Evolutionary conservation across 345 rosid species (phyloP), one percentile per base, ranked within the genome.

Genomic region (Trapa incisa): DNA sequence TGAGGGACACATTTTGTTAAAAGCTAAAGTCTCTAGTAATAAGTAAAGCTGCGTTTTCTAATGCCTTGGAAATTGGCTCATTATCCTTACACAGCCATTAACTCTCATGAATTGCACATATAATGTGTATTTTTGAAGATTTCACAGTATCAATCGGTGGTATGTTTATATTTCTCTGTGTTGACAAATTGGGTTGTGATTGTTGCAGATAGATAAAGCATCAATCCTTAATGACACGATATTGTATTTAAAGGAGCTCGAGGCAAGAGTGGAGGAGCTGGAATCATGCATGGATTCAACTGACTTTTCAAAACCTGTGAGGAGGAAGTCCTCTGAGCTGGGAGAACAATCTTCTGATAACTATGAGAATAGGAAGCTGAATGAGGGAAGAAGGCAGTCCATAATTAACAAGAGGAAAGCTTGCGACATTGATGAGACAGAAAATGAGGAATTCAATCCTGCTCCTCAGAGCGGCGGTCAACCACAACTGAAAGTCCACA

Each of bases 161-260:
- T 22, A 22, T 22, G 29, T 22, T 22, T 22, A 22, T 47, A 11
- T 33, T 67, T 16, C 4, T 14, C 35, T 16, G 10, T n/a, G 6
- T 45, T 43, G 66, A 42, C 58, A 16, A 47, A 61, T 22, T 37
- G 56, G 14, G 5, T 3, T 7, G 29, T 62, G 65, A 64, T 41
- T 37, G 12, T 32, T 76, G 84, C 82, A 95, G 97, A 76, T 70
- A 35, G 97, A 89, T 73, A 86, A 89, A 70, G 84, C 87, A 48
- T 85, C 97, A 0, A 83, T 91, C 73, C 85, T 95, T 65, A 96
- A 95, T 53, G 88, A 81, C 67, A 86, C 99, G 2, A 94, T 91
- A 47, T 78, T 70, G 67, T 91, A 94, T 76, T 75, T 94, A 47
- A 85, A 85, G 76, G 85, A 82, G 75, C 83, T 94, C 1, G 88